Evolutionary conservation across 352 stramenopile species (phyloP), one percentile per base, ranked within the genome.

Genomic region (Pythium graminicola): DNA sequence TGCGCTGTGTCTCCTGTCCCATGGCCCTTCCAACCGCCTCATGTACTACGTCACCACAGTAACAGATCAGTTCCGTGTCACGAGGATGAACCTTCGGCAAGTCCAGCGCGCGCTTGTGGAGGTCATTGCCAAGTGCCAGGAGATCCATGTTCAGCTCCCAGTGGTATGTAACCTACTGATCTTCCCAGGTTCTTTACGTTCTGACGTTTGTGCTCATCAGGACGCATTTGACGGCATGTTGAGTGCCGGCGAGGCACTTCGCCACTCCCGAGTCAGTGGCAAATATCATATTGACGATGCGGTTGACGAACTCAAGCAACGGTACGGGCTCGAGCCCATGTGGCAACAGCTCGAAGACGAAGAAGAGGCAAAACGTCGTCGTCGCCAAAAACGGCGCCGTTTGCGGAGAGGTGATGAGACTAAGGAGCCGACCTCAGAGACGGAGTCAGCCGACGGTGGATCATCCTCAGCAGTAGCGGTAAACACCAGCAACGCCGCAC

Each of bases 41-140:
- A 55, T 54, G 6, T 42, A 36, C 31, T 36, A 9, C 14, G 14
- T 9, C 31, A 36, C 31, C 14, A 14, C 14, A 14, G 14, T 14
- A 9, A 36, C n/a, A 36, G 31, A 36, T 9, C 8, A 36, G 31
- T 14, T 9, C 31, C 31, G 8, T 14, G 14, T 14, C 8, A 36
- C 31, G 14, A 32, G 46, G 22, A 89, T 89, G 78, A 87, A 81
- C 55, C 66, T 75, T 17, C 72, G 74, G 2, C 76, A 87, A 50
- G 69, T 72, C n/a, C 79, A 84, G 33, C 76, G 70, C 29, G 67
- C 64, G 35, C 66, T 89, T 6, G 71, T 65, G 4, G 76, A 86
- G 6, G 55, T 89, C 17, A 69, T 87, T 19, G 24, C 56, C 39
- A 86, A 81, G 50, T 84, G 79, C 45, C 63, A 85, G n/a, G 70